phyloP scores from a whole-genome alignment of 106 monocot genomes.

The Allium cepa region DNA sequence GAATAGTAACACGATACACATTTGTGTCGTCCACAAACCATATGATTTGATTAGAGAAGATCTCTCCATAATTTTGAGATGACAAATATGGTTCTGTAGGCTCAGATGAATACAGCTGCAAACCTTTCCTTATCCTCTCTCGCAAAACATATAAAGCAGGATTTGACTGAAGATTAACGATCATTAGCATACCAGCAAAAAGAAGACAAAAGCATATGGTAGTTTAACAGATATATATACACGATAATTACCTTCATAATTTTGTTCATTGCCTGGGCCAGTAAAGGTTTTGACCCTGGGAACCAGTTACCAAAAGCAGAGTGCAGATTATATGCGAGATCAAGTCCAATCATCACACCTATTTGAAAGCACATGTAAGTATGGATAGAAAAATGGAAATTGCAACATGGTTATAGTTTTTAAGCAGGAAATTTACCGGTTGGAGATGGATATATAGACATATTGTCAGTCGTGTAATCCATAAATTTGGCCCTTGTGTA shows the following conservation, averaged over 20 bases:
- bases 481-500: slow-evolving; percentile 99
- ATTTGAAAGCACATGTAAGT: not conserved
- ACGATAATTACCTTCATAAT: slow-evolving; percentile 86
- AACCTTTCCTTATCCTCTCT: slow-evolving; percentile 93
- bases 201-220: not conserved
- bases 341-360: slow-evolving; percentile 99
- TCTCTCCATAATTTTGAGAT: slow-evolving; percentile 99
- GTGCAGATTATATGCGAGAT: slow-evolving; percentile 97
- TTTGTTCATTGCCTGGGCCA: slow-evolving; percentile 99
- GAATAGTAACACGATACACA: slow-evolving; percentile 96
- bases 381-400: not conserved
- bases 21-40: slow-evolving; percentile 99
- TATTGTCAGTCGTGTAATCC: slow-evolving; percentile 99
- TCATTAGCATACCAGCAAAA: not conserved
- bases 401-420: not conserved
- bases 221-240: not conserved
- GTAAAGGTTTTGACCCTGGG: slow-evolving; percentile 91
- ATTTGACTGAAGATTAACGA: slow-evolving; percentile 63
- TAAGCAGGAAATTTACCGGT: slow-evolving; percentile 45
- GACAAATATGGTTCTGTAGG: slow-evolving; percentile 99
- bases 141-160: slow-evolving; percentile 96
- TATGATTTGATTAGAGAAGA: slow-evolving; percentile 99
- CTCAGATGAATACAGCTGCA: slow-evolving; percentile 98
- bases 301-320: slow-evolving; percentile 99
- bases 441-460: slow-evolving; percentile 99